phyloP scores from a whole-genome alignment of 2,329 filamentous ascomycete species.

The Penicillium janthinellum region DNA sequence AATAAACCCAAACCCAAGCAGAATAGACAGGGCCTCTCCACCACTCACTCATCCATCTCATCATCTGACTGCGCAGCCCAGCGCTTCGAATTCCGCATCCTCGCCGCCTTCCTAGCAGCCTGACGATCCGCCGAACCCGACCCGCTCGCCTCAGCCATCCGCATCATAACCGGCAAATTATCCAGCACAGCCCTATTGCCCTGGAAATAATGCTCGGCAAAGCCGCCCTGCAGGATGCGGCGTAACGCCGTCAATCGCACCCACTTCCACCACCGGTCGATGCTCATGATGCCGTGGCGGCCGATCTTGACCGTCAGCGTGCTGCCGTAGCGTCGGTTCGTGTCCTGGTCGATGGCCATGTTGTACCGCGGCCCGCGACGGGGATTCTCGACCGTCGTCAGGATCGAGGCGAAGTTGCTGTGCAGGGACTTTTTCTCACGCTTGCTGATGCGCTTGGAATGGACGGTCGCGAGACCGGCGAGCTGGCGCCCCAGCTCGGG shows the following conservation, averaged over 20 bases:
- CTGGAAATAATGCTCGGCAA: conserved; percentile 63
- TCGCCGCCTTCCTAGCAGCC: conserved; percentile 31
- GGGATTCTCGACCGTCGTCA: conserved; percentile 67
- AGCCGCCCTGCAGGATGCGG: conserved; percentile 62
- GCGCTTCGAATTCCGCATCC: conserved; percentile 31
- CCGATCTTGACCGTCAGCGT: conserved; percentile 62
- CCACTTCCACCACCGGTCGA: conserved; percentile 76
- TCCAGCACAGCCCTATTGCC: conserved; percentile 63
- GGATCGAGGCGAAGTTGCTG: conserved; percentile 65
- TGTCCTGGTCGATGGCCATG: conserved; percentile 63
- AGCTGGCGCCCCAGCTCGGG: conserved; percentile 63
- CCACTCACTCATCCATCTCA: conserved; percentile 16
- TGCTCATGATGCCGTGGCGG: conserved; percentile 60
- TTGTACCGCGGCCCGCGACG: conserved; percentile 67
- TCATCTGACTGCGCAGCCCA: conserved; percentile 37
- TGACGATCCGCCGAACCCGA: conserved; percentile 25
- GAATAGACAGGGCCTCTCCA: neutral
- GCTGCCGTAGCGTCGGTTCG: conserved; percentile 62
- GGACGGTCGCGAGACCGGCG: conserved; percentile 60
- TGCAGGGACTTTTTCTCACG: conserved; percentile 69
- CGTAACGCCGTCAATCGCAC: conserved; percentile 63
- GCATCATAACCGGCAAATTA: conserved; percentile 54
- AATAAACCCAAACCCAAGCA: neutral
- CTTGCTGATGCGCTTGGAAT: conserved; percentile 64
- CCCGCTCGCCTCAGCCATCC: conserved; percentile 23